Base-by-base conservation (phyloP, 148 eudicot genomes). In the Simmondsia chinensis region DNA sequence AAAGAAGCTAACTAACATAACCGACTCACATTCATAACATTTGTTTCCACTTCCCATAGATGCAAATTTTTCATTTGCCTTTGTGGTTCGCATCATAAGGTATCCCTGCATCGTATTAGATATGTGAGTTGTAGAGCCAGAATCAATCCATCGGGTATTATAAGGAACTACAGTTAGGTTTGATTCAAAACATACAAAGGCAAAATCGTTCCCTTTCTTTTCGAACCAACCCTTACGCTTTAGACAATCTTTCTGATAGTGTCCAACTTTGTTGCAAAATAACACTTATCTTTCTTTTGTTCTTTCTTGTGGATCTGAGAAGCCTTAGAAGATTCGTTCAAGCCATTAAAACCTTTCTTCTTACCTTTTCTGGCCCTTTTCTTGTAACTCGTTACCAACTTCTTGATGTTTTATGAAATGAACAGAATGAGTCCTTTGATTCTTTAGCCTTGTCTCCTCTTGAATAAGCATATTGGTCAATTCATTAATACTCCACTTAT, bases 1-100 rank as follows among this genome's bases (percentile, higher is more conserved):
- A n/a, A n/a, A n/a, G n/a, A n/a, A n/a, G n/a, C n/a, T n/a, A n/a
- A n/a, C n/a, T n/a, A n/a, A n/a, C n/a, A n/a, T n/a, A n/a, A n/a
- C n/a, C n/a, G n/a, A n/a, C n/a, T n/a, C n/a, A n/a, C n/a, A n/a
- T n/a, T n/a, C n/a, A n/a, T n/a, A n/a, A n/a, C n/a, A n/a, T n/a
- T n/a, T n/a, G n/a, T n/a, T n/a, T n/a, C n/a, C n/a, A n/a, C n/a
- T n/a, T n/a, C n/a, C n/a, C n/a, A n/a, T n/a, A n/a, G n/a, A n/a
- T n/a, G n/a, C n/a, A n/a, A n/a, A n/a, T n/a, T 39, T 23, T n/a
- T 31, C 47, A 57, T 6, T 31, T 58, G 16, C 13, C 1, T 14
- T 65, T 65, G 20, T 58, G 55, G 48, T 32, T 23, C 46, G 38
- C 54, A 58, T 65, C 38, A 26, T 14, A 45, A 46, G 33, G 26